phyloP scores from a whole-genome alignment of 495 filamentous ascomycete species.

The Talaromyces wortmannii region DNA sequence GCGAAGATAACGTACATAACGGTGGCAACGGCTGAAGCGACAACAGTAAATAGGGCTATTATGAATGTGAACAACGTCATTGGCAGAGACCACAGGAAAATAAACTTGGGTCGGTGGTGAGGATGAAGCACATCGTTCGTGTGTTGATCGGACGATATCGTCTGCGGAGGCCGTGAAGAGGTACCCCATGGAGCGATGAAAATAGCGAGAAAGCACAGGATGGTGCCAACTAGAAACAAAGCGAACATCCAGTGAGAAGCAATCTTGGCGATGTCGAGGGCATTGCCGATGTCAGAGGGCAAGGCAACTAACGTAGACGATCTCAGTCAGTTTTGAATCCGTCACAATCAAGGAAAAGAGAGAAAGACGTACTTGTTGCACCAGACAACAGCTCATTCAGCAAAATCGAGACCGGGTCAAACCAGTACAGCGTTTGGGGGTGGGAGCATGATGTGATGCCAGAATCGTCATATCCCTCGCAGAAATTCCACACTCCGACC shows the following conservation, averaged over 20 bases:
- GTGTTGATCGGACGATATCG: conserved; percentile 17
- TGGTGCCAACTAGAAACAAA: conserved; percentile 65
- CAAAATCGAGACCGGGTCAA: conserved; percentile 80
- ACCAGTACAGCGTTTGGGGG: conserved; percentile 70
- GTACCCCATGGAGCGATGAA: conserved; percentile 52
- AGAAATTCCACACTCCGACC: conserved; percentile 86
- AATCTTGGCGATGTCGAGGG: conserved; percentile 65
- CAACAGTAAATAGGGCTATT: conserved; percentile 56
- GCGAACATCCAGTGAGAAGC: conserved; percentile 90
- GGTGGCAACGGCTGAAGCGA: conserved; percentile 66
- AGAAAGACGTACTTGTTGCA: conserved; percentile 55
- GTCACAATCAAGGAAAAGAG: not conserved
- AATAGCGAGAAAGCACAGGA: conserved; percentile 63
- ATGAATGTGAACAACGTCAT: conserved; percentile 55
- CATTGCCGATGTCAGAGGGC: conserved; percentile 60
- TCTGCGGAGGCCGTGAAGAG: conserved; percentile 44
- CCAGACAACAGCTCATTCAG: conserved; percentile 70
- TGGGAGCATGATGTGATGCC: conserved; percentile 70
- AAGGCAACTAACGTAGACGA: conserved; percentile 55
- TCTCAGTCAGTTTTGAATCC: no score
- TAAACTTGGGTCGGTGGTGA: conserved; percentile 40
- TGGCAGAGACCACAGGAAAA: conserved; percentile 39
- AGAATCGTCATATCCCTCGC: conserved; percentile 68
- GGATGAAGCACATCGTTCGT: conserved; percentile 16
- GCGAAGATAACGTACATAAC: conserved; percentile 76